These are phyloP conservation scores for Colletotrichum sp. DNA, from an alignment of 2,329 filamentous ascomycete species.

Conservation along the genomic window DNA sequence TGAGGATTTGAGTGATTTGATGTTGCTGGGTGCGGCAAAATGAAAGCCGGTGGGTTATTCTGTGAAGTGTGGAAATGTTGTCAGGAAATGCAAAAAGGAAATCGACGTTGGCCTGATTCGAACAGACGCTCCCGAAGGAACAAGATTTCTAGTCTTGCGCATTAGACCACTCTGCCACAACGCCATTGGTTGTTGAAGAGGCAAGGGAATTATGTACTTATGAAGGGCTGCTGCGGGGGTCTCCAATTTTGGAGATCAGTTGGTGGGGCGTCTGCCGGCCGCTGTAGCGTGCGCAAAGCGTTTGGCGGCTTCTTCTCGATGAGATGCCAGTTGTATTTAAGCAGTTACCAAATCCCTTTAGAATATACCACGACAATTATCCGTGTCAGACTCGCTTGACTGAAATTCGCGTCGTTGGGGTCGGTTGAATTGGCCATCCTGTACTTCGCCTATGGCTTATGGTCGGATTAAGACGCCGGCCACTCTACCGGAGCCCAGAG, in stretches of 20 bases:
- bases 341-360: not conserved
- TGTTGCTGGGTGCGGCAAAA: not conserved
- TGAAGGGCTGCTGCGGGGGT: not conserved
- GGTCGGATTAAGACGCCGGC: too few relatives aligned
- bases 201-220: fast-evolving
- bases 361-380: too few relatives aligned
- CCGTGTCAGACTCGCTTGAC: too few relatives aligned
- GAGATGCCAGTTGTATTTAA: not conserved
- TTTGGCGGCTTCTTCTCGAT: too few relatives aligned
- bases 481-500: too few relatives aligned
- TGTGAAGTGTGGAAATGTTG: not conserved
- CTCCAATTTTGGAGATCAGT: not conserved
- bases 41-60: not conserved
- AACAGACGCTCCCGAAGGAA: constrained; percentile 17
- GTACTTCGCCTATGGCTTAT: too few relatives aligned
- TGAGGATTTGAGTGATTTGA: not conserved
- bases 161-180: constrained; percentile 17
- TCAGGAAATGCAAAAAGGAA: not conserved
- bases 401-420: too few relatives aligned
- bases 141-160: constrained; percentile 17
- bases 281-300: fast-evolving
- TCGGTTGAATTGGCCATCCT: too few relatives aligned
- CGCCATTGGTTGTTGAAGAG: not conserved
- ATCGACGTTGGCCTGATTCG: constrained; percentile 11
- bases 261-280: not conserved